phyloP scores from a whole-genome alignment of 2,329 filamentous ascomycete species.

The Fusarium sp. region DNA sequence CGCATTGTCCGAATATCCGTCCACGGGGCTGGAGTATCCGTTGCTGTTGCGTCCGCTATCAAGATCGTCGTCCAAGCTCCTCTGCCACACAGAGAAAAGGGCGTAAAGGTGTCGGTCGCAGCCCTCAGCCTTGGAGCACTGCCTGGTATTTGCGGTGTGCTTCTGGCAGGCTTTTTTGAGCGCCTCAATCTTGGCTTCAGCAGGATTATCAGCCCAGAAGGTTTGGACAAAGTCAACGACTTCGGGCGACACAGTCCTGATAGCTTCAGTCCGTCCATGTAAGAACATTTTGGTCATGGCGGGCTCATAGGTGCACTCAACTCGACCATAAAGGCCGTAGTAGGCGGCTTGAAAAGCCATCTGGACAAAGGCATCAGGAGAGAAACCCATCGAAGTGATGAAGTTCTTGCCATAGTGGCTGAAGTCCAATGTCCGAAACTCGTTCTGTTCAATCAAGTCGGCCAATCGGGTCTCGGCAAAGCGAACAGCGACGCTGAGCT shows the following conservation, averaged over 20 bases:
- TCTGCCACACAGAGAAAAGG: conserved; percentile 94
- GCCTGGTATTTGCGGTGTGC: conserved; percentile 81
- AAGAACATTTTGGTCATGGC: conserved; percentile 97
- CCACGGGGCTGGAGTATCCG: conserved; percentile 71
- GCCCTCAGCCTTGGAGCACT: conserved; percentile 89
- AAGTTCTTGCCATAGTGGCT: conserved; percentile 93
- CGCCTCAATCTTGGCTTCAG: conserved; percentile 85
- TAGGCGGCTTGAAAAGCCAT: conserved; percentile 99
- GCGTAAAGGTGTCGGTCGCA: conserved; percentile 95
- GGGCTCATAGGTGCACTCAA: conserved; percentile 96
- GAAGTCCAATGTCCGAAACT: conserved; percentile 94
- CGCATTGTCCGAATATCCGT: conserved; percentile 59
- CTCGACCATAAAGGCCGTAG: conserved; percentile 92
- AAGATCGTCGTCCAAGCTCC: conserved; percentile 76
- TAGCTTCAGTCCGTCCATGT: conserved; percentile 93
- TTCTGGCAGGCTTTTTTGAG: conserved; percentile 85
- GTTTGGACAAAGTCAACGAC: conserved; percentile 89
- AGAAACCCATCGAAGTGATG: conserved; percentile 96
- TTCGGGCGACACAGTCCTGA: conserved; percentile 85
- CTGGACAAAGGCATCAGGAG: conserved; percentile 95
- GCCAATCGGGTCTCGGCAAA: conserved; percentile 96
- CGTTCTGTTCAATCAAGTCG: conserved; percentile 95
- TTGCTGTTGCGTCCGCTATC: conserved; percentile 66
- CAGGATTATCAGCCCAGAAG: conserved; percentile 93
- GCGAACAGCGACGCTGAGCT: conserved; percentile 88